phyloP scores from a whole-genome alignment of 108 stramenopile species.

The Skeletonema grethae region DNA sequence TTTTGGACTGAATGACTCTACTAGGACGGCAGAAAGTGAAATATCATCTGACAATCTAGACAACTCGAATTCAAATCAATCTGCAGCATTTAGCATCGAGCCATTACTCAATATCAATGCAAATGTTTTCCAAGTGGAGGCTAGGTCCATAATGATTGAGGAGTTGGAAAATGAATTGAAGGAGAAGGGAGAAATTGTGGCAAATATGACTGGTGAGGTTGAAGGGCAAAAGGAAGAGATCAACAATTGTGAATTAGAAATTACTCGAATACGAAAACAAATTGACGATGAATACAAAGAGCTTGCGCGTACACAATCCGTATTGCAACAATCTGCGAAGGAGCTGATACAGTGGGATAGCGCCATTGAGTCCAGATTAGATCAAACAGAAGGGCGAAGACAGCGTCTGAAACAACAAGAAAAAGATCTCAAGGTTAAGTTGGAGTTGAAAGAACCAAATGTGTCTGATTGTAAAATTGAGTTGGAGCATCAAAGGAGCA shows the following conservation, averaged over 20 bases:
- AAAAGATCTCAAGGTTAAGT: neutral
- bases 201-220: neutral
- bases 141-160: neutral
- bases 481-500: slow-evolving; percentile 1
- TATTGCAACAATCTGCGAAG: slow-evolving; percentile 7
- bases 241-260: neutral
- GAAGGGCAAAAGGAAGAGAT: slow-evolving; percentile 23
- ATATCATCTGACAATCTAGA: neutral
- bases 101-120: neutral
- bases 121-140: slow-evolving; percentile 4
- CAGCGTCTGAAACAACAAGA: slow-evolving; percentile 9
- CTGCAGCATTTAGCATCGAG: neutral
- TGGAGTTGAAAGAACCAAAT: neutral
- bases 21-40: neutral
- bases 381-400: neutral
- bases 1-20: slow-evolving; percentile 4
- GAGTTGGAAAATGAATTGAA: neutral
- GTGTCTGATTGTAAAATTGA: neutral
- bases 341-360: slow-evolving; percentile 4
- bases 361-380: slow-evolving; percentile 9
- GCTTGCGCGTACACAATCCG: neutral
- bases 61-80: neutral
- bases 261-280: neutral
- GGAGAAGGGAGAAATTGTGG: neutral
- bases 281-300: slow-evolving; percentile 3